Conservation (phyloP, 306 rosid species). For the Castanopsis chinensis region DNA sequence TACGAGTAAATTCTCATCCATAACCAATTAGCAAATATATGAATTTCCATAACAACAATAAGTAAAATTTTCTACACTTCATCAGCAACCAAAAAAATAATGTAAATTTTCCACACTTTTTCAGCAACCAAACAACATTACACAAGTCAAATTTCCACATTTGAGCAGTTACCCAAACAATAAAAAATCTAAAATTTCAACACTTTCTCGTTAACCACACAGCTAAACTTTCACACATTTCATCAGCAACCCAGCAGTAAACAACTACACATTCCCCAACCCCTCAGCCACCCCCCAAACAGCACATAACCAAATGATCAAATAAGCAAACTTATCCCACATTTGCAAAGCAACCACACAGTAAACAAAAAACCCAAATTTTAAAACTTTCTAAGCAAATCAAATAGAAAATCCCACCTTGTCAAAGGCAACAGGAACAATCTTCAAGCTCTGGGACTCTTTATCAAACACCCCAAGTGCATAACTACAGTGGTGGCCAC, state of each 20-base stretch:
- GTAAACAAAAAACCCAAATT: neutral
- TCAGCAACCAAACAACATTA: neutral
- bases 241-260: neutral
- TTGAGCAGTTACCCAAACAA: neutral
- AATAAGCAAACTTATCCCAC: neutral
- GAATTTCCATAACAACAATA: neutral
- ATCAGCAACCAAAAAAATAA: neutral
- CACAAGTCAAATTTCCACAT: neutral
- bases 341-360: neutral
- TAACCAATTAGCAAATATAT: neutral
- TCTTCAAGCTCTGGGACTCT: constrained; percentile 50
- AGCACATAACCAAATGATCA: neutral
- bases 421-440: constrained; percentile 63
- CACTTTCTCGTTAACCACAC: neutral
- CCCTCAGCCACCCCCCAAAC: neutral
- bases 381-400: neutral
- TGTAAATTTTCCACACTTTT: neutral
- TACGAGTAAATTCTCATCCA: neutral
- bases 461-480: constrained; percentile 85
- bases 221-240: neutral
- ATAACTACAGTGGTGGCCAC: constrained; percentile 52
- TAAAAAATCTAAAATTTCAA: neutral
- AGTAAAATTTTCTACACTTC: neutral
- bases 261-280: neutral
- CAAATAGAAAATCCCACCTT: constrained; percentile 44